These are phyloP conservation scores for Puccinia triticina DNA, from an alignment of 1,284 basidiomycete genomes.

Conservation along the genomic window DNA sequence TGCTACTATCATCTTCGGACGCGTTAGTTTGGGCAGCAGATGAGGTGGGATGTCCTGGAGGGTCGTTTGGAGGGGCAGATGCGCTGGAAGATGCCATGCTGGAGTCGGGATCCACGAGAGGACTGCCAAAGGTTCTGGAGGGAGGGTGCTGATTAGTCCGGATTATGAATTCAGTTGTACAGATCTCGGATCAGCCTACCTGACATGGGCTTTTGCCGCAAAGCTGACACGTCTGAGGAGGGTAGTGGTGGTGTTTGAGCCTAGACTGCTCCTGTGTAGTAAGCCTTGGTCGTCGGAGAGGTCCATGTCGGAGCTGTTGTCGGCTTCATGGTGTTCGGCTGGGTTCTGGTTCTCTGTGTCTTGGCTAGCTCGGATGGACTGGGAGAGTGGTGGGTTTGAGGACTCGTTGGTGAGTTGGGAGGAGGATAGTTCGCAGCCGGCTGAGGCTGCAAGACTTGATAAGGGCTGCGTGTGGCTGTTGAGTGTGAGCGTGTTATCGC, in stretches of 20 bases:
- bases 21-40: neutral
- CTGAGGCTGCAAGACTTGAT: neutral
- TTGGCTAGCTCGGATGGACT: neutral
- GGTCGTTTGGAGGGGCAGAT: neutral
- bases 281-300: slow-evolving; percentile 32
- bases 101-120: slow-evolving; percentile 28
- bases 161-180: neutral
- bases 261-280: slow-evolving; percentile 9
- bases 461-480: slow-evolving; percentile 1
- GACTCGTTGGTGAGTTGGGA: slow-evolving; percentile 7
- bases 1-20: slow-evolving; percentile 4
- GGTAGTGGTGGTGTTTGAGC: slow-evolving; percentile 32
- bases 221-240: slow-evolving; percentile 45
- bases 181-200: slow-evolving; percentile 7
- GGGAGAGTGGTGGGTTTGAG: slow-evolving; percentile 1
- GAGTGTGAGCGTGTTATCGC: slow-evolving; percentile 37
- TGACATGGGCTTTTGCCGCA: slow-evolving; percentile 50
- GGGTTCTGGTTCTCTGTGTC: neutral
- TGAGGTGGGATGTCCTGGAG: neutral
- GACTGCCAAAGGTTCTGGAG: slow-evolving; percentile 49
- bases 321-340: slow-evolving; percentile 6
- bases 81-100: slow-evolving; percentile 30
- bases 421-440: neutral
- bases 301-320: slow-evolving; percentile 48
- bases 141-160: neutral